A percentile compares a stretch with the other conserved stretches of the same genome.
Evolutionary conservation across 2,329 filamentous ascomycete species (phyloP).

Genomic region (Alternaria sp.): DNA sequence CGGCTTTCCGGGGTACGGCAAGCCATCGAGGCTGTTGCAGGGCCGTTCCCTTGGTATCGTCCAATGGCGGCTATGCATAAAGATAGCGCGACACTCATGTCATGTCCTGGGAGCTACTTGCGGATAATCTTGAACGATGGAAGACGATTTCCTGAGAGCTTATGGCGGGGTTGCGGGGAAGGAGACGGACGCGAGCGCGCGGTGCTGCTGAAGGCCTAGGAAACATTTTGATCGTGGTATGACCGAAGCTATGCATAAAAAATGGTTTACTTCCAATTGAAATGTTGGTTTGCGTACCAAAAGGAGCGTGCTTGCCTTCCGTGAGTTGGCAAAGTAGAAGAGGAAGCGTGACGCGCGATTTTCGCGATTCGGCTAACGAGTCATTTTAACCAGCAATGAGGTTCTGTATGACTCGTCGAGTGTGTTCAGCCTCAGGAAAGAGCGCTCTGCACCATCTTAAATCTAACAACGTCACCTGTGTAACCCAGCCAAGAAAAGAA

Average conservation of each 20-base stretch:
- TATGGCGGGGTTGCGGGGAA: neutral
- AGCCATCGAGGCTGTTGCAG: slow-evolving; percentile 3
- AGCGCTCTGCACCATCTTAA: neutral
- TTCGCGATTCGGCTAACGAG: neutral
- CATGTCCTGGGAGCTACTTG: slow-evolving; percentile 10
- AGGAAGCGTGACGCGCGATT: neutral
- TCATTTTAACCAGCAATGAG: neutral
- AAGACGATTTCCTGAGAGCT: neutral
- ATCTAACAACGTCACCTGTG: neutral
- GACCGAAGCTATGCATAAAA: no score
- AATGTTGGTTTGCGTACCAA: no score
- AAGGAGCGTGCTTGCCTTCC: neutral
- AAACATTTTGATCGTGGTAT: no score
- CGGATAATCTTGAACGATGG: neutral
- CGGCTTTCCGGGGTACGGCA: slow-evolving; percentile 4
- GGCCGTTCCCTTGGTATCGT: slow-evolving; percentile 1
- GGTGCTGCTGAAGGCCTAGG: neutral
- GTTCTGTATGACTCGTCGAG: neutral
- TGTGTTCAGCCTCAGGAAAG: neutral
- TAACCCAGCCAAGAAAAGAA: no score
- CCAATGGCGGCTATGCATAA: slow-evolving; percentile 8
- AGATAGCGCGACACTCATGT: slow-evolving; percentile 4
- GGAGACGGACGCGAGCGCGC: neutral
- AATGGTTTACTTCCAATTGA: no score
- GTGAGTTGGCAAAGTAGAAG: neutral